Conservation (phyloP, 2,329 filamentous ascomycete genomes). For the Claviceps fusiformis region DNA sequence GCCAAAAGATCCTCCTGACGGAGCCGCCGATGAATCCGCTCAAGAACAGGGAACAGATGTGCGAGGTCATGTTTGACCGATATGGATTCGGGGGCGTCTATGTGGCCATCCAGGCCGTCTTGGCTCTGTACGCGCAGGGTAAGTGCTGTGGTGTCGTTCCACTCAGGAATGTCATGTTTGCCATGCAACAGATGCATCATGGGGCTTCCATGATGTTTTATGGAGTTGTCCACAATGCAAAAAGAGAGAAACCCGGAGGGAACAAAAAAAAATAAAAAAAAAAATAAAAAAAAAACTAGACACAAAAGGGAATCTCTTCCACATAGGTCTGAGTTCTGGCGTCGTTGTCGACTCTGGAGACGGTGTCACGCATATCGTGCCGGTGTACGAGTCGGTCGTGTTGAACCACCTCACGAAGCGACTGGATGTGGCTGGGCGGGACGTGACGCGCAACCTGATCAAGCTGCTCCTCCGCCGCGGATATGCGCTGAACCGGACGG, state of each 20-base stretch:
- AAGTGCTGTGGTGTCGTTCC: constrained; percentile 14
- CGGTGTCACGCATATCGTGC: constrained; percentile 96
- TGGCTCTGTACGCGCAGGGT: constrained; percentile 95
- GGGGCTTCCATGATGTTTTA: too few relatives aligned
- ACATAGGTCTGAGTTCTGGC: constrained; percentile 65
- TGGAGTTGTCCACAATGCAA: neutral
- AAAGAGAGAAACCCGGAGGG: neutral
- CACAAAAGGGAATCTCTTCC: neutral
- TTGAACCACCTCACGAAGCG: constrained; percentile 92
- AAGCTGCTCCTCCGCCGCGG: constrained; percentile 84
- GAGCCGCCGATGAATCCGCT: constrained; percentile 97
- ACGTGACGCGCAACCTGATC: constrained; percentile 97
- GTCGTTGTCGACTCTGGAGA: constrained; percentile 99
- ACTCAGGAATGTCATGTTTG: too few relatives aligned
- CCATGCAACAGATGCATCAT: too few relatives aligned
- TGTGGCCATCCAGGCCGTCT: constrained; percentile 91
- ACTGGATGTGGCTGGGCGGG: constrained; percentile 87
- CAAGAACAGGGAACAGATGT: constrained; percentile 95
- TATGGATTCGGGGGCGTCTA: constrained; percentile 96
- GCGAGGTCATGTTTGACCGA: constrained; percentile 96
- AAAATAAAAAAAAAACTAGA: neutral
- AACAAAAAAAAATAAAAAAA: neutral
- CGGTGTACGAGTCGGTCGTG: constrained; percentile 95
- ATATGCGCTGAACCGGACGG: constrained; percentile 93
- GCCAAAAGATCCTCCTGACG: constrained; percentile 92